Evolutionary conservation across 169 alveolate genomes (phyloP), one percentile per base, ranked within the genome.

Genomic region (Eimeria necatrix): DNA sequence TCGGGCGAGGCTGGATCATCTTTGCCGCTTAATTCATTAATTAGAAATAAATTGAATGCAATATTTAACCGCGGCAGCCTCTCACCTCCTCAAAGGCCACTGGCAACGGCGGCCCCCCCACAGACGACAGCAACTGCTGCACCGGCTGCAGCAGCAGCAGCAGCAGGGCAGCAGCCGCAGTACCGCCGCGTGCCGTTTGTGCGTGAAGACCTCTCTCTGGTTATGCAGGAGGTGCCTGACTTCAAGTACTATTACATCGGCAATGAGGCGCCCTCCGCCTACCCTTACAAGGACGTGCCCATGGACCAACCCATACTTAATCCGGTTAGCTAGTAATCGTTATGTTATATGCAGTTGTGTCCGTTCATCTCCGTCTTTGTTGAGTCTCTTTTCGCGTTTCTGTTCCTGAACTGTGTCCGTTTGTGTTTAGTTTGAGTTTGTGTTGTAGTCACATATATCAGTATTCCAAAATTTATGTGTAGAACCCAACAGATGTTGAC

Each of bases 181-280:
- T 83, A 83, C 56, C 73, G 76, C 41, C 91, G 91, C 76, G 76
- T 87, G 48, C 93, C 93, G 22, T 87, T 87, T 32, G 85, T 49
- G 46, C 51, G 97, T 88, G 98, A 97, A 86, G 97, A 97, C 81
- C 84, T 97, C 32, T 97, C 96, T 85, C 94, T 73, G 18, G 95
- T 97, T 26, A 95, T 97, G 95, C 92, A 90, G 71, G 98, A 97
- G 87, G 98, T 97, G 26, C 98, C 98, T 24, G 97, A 97, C 71
- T 97, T 97, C 91, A 96, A 96, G 94, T 97, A 95, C 91, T 97
- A 97, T 94, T 96, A 96, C 97, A 91, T 97, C 92, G 98, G 97
- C 51, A 68, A 93, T 10, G 94, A 85, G 22, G 96, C 95, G 78
- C 96, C 96, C 51, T 73, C 90, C 78, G 96, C 94, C 51, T 96